These are phyloP conservation scores for Zea mays DNA, from an alignment of 176 grass and related monocot genomes.

Conservation along the genomic window Zm-B73-REFERENCE-NAM-5.0 NC_050099.1:198375501-198376000, in stretches of 20 bases:
- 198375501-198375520: conserved; percentile 50
- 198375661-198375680: background rate
- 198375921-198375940: too few relatives aligned
- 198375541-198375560: background rate
- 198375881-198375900: conserved; percentile 15
- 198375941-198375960: too few relatives aligned
- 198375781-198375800: conserved; percentile 41
- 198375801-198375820: background rate
- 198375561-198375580: conserved; percentile 8
- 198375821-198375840: background rate
- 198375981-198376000: too few relatives aligned
- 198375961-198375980: too few relatives aligned
- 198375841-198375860: background rate
- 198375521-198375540: conserved; percentile 30
- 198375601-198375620: background rate
- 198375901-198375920: background rate
- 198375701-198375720: conserved; percentile 18
- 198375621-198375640: conserved; percentile 25
- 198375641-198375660: conserved; percentile 44
- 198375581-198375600: conserved; percentile 3
- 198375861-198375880: background rate
- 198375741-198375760: conserved; percentile 25
- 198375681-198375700: conserved; percentile 25
- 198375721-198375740: background rate
- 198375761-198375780: conserved; percentile 15